These are phyloP conservation scores for Mycena sanguinolenta DNA, from an alignment of 768 basidiomycete genomes.

Conservation along the genomic window DNA sequence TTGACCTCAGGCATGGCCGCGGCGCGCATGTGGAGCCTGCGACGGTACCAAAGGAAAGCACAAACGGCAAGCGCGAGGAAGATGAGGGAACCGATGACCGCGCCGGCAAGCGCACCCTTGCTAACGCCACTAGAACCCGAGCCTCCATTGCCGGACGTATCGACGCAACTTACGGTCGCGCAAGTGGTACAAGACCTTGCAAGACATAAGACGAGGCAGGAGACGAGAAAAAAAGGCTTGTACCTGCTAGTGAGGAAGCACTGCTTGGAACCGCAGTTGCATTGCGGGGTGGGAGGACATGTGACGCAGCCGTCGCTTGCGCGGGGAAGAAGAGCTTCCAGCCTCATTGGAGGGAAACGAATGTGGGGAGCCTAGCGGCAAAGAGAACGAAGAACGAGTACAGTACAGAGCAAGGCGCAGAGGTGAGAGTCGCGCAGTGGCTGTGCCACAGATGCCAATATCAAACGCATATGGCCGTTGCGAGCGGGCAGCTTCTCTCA, in stretches of 20 bases:
- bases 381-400: background rate
- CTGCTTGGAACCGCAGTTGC: constrained; percentile 68
- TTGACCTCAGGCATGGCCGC: constrained; percentile 55
- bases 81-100: constrained; percentile 73
- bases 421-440: too few relatives aligned
- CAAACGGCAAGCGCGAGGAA: constrained; percentile 67
- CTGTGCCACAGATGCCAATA: too few relatives aligned
- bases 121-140: constrained; percentile 60
- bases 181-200: constrained; percentile 73
- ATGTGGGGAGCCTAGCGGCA: constrained; percentile 41
- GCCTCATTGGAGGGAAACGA: constrained; percentile 40
- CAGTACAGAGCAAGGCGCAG: background rate
- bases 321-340: constrained; percentile 38
- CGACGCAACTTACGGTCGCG: constrained; percentile 64
- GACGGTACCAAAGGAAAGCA: constrained; percentile 76
- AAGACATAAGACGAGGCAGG: constrained; percentile 3
- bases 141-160: constrained; percentile 39
- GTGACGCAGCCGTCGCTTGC: constrained; percentile 19
- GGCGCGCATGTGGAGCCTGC: constrained; percentile 60
- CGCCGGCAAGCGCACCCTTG: constrained; percentile 81
- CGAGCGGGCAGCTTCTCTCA: too few relatives aligned
- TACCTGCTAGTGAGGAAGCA: constrained; percentile 76
- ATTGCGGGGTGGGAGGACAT: constrained; percentile 55
- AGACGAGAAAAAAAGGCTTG: constrained; percentile 36
- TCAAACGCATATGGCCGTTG: too few relatives aligned